phyloP scores from a whole-genome alignment of 2,329 filamentous ascomycete genomes.

The Zasmidium citrigriseum region DNA sequence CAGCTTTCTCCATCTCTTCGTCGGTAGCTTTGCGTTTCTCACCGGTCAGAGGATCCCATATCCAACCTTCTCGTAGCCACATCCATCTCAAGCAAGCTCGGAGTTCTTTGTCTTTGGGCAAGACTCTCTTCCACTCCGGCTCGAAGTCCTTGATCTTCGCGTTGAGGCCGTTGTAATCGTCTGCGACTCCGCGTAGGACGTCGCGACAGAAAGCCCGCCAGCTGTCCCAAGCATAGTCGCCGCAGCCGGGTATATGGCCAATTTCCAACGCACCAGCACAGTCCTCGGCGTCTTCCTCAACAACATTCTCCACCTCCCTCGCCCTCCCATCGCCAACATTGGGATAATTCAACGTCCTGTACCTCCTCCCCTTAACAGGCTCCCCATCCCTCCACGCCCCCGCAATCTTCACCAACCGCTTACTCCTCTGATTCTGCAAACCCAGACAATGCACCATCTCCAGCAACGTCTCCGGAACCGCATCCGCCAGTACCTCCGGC shows the following conservation, averaged over 20 bases:
- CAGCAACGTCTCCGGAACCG: conserved; percentile 58
- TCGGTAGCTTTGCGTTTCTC: conserved; percentile 56
- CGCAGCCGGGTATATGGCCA: conserved; percentile 75
- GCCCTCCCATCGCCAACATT: conserved; percentile 50
- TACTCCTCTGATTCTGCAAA: conserved; percentile 67
- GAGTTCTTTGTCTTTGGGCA: conserved; percentile 85
- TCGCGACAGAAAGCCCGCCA: conserved; percentile 95
- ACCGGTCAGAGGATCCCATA: conserved; percentile 75
- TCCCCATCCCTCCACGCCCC: conserved; percentile 66
- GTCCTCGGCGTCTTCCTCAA: conserved; percentile 48
- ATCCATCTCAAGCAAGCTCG: conserved; percentile 84
- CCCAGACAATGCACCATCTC: conserved; percentile 70
- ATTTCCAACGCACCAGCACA: conserved; percentile 73
- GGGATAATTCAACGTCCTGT: conserved; percentile 59
- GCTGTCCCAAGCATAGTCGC: conserved; percentile 81
- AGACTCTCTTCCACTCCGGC: conserved; percentile 87
- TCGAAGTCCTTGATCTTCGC: conserved; percentile 57
- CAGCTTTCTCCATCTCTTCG: conserved; percentile 58
- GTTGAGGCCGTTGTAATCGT: conserved; percentile 65
- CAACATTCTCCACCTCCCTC: conserved; percentile 40
- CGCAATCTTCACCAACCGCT: conserved; percentile 69
- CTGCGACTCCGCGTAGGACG: conserved; percentile 64
- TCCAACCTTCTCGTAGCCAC: conserved; percentile 84
- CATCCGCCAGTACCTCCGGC: conserved; percentile 61
- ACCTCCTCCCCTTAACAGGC: conserved; percentile 61